phyloP scores from a whole-genome alignment of 768 basidiomycete species.

The Tricholoma flavovirens region DNA sequence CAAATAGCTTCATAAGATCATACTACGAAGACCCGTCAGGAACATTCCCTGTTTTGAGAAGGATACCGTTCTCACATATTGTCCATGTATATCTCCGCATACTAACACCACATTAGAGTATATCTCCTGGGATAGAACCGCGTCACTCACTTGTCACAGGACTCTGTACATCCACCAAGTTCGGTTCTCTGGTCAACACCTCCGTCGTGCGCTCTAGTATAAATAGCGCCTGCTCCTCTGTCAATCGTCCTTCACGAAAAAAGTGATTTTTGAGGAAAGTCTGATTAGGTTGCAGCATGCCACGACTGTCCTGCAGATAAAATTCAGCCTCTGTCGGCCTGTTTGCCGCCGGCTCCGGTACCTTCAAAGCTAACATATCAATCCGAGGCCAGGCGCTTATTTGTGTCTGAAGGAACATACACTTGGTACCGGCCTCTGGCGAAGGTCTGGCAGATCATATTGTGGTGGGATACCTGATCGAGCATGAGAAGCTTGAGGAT shows the following conservation, averaged over 20 bases:
- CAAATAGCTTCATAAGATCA: constrained; percentile 97
- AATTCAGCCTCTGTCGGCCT: constrained; percentile 73
- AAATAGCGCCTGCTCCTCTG: constrained; percentile 78
- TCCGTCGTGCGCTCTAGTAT: constrained; percentile 68
- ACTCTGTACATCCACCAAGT: constrained; percentile 80
- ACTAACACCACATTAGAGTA: constrained; percentile 40
- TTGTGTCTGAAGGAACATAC: constrained; percentile 6
- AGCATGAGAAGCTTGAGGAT: constrained; percentile 2
- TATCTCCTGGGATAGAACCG: neutral
- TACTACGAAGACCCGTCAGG: constrained; percentile 48
- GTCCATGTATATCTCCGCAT: constrained; percentile 96
- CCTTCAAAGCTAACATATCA: constrained; percentile 36
- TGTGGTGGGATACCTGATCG: constrained; percentile 13
- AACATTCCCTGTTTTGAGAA: neutral
- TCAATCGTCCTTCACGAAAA: constrained; percentile 77
- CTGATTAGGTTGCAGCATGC: constrained; percentile 63
- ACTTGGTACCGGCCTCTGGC: constrained; percentile 14
- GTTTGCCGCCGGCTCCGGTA: constrained; percentile 58
- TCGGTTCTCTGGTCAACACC: constrained; percentile 70
- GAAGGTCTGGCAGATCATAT: constrained; percentile 11
- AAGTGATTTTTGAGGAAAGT: constrained; percentile 86
- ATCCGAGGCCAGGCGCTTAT: constrained; percentile 4
- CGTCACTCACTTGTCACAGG: constrained; percentile 81
- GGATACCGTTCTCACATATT: constrained; percentile 63
- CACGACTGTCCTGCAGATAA: constrained; percentile 46